phyloP scores from a whole-genome alignment of 1,139 yeast species.

The Groenewaldozyma auringiensis region DNA sequence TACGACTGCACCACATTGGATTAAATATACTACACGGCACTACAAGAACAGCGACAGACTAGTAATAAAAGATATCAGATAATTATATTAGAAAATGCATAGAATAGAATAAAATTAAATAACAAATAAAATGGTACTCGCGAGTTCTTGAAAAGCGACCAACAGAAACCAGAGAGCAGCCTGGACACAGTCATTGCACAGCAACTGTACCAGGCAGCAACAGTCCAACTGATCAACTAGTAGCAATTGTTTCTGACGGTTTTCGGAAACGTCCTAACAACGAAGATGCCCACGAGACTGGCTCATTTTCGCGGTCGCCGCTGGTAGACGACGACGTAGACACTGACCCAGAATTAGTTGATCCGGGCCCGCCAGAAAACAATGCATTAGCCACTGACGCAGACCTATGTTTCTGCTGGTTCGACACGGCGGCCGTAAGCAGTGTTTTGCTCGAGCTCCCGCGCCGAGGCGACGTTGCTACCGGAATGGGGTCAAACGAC shows the following conservation, averaged over 20 bases:
- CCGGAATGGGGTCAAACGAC: slow-evolving; percentile 6
- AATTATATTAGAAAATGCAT: too few species aligned
- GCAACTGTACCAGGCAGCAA: too few species aligned
- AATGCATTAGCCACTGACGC: not conserved
- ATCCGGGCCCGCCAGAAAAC: not conserved
- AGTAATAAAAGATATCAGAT: too few species aligned
- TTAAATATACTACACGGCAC: too few species aligned
- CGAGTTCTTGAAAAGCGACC: too few species aligned
- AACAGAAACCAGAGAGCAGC: too few species aligned
- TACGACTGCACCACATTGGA: too few species aligned
- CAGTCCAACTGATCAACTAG: too few species aligned
- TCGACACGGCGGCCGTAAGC: slow-evolving; percentile 15
- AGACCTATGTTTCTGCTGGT: not conserved
- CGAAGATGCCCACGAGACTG: not conserved
- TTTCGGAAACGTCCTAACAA: not conserved
- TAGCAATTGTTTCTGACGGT: not conserved
- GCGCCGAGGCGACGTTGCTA: slow-evolving; percentile 9
- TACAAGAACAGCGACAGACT: too few species aligned
- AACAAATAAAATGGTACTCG: too few species aligned
- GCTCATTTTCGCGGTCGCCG: not conserved
- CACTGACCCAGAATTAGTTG: not conserved
- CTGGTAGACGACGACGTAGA: not conserved
- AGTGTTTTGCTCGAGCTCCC: slow-evolving; percentile 10
- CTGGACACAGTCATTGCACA: too few species aligned
- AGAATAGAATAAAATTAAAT: too few species aligned